phyloP scores from a whole-genome alignment of 148 eudicot genomes.

The Rheum nobile region DNA sequence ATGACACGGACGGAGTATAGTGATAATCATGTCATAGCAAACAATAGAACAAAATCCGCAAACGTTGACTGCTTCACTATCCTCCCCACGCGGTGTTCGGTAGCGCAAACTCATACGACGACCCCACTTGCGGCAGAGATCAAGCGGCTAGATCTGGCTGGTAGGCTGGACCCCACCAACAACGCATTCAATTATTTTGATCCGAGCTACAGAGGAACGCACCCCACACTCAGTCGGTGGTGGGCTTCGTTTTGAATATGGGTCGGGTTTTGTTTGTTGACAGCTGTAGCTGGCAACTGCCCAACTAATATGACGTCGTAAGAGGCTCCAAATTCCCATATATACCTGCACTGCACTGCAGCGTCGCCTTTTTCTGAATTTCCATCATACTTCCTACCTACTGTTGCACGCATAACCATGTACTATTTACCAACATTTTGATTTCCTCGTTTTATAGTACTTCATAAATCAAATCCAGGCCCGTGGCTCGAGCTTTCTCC shows the following conservation, averaged over 20 bases:
- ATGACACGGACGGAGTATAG: no score
- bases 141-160: background rate
- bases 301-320: background rate
- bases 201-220: background rate
- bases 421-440: no score
- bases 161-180: background rate
- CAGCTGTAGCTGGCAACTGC: background rate
- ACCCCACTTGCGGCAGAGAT: background rate
- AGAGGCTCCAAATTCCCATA: background rate
- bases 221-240: background rate
- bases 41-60: background rate
- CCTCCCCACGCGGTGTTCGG: background rate
- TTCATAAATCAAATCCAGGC: no score
- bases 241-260: background rate
- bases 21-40: background rate
- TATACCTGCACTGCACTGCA: background rate
- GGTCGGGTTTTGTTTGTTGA: background rate
- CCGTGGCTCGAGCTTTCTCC: no score
- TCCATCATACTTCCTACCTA: background rate
- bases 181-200: background rate
- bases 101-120: background rate
- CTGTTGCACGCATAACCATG: no score
- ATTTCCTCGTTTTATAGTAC: no score
- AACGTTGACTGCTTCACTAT: background rate
- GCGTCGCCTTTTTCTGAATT: background rate